Conservation (phyloP, 2,329 filamentous ascomycete genomes). For the Fusarium sambucinum region DNA sequence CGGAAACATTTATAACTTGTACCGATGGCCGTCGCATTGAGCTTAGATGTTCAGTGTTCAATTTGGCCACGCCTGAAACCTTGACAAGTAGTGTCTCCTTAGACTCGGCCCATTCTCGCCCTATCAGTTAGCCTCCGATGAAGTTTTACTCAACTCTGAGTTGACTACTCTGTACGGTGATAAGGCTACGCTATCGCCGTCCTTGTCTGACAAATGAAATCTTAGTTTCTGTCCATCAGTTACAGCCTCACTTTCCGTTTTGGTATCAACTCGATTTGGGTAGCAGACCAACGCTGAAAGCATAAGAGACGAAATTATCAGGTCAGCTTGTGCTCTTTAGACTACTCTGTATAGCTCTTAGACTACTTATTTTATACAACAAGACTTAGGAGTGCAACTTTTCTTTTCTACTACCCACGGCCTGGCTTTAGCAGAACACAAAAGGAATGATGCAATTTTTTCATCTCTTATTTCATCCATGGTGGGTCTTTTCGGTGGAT, state of each 20-base stretch:
- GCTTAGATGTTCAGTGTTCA: background rate
- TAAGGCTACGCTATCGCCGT: background rate
- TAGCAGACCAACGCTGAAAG: too few relatives aligned
- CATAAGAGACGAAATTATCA: too few relatives aligned
- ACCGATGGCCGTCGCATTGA: background rate
- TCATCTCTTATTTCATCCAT: background rate
- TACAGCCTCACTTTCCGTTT: background rate
- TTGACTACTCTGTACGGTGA: background rate
- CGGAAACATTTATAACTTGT: background rate
- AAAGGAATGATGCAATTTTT: background rate
- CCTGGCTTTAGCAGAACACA: background rate
- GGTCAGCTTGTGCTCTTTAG: too few relatives aligned
- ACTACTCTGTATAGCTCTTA: too few relatives aligned
- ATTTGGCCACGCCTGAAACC: conserved; percentile 1
- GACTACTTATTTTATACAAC: too few relatives aligned
- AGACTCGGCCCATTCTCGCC: background rate
- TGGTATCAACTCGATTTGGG: background rate
- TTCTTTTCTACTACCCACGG: too few relatives aligned
- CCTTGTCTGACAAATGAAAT: background rate
- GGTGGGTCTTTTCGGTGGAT: background rate
- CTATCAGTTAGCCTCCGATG: background rate
- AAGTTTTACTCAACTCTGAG: background rate
- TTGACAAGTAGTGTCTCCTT: background rate
- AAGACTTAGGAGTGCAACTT: too few relatives aligned
- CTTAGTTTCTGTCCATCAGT: background rate